These are phyloP conservation scores for Penicillium capsulatum DNA, from an alignment of 2,329 filamentous ascomycete genomes.

Conservation along the genomic window DNA sequence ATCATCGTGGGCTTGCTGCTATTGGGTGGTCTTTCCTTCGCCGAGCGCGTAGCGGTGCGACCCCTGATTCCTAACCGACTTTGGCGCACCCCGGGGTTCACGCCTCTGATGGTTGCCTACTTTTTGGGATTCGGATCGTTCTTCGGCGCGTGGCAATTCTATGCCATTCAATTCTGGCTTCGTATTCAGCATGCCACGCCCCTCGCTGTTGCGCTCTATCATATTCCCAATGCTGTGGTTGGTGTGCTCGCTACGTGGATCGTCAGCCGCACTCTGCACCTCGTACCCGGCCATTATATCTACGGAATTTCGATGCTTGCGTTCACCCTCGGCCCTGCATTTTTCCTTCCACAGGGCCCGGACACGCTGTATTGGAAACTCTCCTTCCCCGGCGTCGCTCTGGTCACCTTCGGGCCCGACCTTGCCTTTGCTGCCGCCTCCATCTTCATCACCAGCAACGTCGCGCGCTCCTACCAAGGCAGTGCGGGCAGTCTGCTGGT, in stretches of 20 bases:
- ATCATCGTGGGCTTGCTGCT: slow-evolving; percentile 48
- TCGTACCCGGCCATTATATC: slow-evolving; percentile 47
- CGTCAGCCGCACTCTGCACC: slow-evolving; percentile 46
- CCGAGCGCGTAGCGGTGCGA: slow-evolving; percentile 42
- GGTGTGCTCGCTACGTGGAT: slow-evolving; percentile 46
- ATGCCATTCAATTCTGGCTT: slow-evolving; percentile 41
- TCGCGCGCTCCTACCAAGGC: slow-evolving; percentile 47
- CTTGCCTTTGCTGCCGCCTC: slow-evolving; percentile 47
- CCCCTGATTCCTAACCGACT: slow-evolving; percentile 46
- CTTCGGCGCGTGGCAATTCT: slow-evolving; percentile 41
- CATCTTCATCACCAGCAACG: slow-evolving; percentile 49
- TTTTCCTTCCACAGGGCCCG: slow-evolving; percentile 42
- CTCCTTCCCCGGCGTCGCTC: slow-evolving; percentile 43
- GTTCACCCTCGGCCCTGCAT: slow-evolving; percentile 37
- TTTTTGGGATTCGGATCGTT: slow-evolving; percentile 47
- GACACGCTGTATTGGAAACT: slow-evolving; percentile 45
- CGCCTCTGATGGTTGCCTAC: slow-evolving; percentile 42
- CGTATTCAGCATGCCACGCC: slow-evolving; percentile 38
- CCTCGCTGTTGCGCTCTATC: slow-evolving; percentile 43
- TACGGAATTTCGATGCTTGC: slow-evolving; percentile 44
- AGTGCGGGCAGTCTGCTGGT: slow-evolving; percentile 46
- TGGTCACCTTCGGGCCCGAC: slow-evolving; percentile 48
- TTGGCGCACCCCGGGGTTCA: slow-evolving; percentile 44
- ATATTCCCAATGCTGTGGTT: slow-evolving; percentile 45
- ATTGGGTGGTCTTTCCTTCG: slow-evolving; percentile 45